Evolutionary conservation across 176 grass and related monocot species (phyloP).

Genomic region (Alloteropsis semialata): DNA sequence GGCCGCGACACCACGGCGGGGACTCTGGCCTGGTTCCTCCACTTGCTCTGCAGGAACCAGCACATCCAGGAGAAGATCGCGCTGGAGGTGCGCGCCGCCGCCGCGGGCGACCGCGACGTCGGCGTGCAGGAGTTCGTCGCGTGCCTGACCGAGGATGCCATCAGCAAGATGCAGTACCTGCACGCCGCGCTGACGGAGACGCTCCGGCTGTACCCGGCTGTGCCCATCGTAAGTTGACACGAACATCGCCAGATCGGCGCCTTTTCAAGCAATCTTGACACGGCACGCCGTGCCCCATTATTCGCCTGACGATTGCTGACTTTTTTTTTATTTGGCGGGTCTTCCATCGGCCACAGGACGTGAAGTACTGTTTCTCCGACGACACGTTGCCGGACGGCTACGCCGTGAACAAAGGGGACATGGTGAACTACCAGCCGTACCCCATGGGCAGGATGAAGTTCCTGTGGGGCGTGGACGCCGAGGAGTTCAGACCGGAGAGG

Average conservation of each 20-base stretch:
- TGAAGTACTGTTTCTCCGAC: constrained; percentile 65
- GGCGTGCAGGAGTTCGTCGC: constrained; percentile 16
- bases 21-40: constrained; percentile 67
- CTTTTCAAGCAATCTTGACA: not conserved
- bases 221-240: constrained; percentile 51
- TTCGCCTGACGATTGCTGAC: too few relatives aligned
- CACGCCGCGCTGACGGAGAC: constrained; percentile 76
- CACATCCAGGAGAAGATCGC: constrained; percentile 44
- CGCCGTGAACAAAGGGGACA: constrained; percentile 61
- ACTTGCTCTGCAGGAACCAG: constrained; percentile 45
- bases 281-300: not conserved
- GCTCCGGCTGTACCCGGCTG: constrained; percentile 62
- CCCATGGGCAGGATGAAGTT: constrained; percentile 86
- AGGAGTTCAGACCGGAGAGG: constrained; percentile 75
- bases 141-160: constrained; percentile 47
- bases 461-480: constrained; percentile 74
- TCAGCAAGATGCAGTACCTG: constrained; percentile 70
- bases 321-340: too few relatives aligned
- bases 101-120: constrained; percentile 20
- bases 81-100: constrained; percentile 43
- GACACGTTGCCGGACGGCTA: constrained; percentile 74
- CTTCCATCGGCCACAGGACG: constrained; percentile 27
- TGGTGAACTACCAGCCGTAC: constrained; percentile 78
- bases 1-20: constrained; percentile 73
- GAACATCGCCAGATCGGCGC: too few relatives aligned